These are phyloP conservation scores for Xylariaceae sp. DNA, from an alignment of 2,329 filamentous ascomycete genomes.

Conservation along the genomic window DNA sequence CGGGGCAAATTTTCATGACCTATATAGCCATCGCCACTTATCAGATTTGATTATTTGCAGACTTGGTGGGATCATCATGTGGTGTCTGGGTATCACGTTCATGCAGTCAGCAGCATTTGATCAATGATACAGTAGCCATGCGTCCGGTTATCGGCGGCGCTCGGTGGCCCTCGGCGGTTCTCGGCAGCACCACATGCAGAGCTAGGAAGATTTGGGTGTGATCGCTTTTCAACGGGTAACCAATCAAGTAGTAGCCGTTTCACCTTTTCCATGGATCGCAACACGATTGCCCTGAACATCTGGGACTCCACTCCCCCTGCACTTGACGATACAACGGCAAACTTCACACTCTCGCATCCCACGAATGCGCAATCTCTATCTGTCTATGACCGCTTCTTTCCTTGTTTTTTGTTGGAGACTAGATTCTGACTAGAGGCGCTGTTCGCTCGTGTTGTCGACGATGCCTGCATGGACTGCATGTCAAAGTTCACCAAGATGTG, in stretches of 20 bases:
- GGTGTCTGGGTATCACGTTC: not conserved
- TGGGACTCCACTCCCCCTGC: not conserved
- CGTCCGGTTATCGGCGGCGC: constrained; percentile 18
- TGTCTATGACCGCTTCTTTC: not conserved
- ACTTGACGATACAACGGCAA: constrained; percentile 9
- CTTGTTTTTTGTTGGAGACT: constrained; percentile 5
- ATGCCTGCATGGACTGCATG: constrained; percentile 8
- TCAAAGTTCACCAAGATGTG: constrained; percentile 12
- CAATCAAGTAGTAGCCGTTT: not conserved
- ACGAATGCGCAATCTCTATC: not conserved
- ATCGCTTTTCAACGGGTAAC: not conserved
- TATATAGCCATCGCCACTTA: not conserved
- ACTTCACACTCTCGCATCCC: constrained; percentile 8
- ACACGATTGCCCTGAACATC: not conserved
- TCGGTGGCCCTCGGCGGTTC: constrained; percentile 25
- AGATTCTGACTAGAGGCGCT: too few species aligned
- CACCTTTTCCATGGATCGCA: too few species aligned
- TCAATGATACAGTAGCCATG: not conserved
- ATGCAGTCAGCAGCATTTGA: constrained; percentile 15
- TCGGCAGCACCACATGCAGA: constrained; percentile 15
- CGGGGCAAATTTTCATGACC: too few species aligned
- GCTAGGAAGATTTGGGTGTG: not conserved
- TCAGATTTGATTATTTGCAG: too few species aligned
- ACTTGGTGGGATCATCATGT: constrained; percentile 1
- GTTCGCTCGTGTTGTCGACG: not conserved